Conservation (phyloP, 805 yeast genomes). For the Candida koratica region DNA sequence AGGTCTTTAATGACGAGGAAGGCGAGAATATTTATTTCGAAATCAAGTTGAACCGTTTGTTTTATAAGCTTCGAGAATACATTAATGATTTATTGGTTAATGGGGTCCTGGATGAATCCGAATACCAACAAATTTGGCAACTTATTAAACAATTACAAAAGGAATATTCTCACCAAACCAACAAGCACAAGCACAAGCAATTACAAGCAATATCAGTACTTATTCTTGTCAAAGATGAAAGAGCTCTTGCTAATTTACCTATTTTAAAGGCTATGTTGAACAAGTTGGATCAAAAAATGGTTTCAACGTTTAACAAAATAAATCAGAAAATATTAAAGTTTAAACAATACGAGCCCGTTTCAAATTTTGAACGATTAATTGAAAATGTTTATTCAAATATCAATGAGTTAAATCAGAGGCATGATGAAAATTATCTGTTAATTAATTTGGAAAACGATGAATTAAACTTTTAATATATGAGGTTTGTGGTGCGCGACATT, state of each 20-base stretch:
- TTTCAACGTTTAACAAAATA: constrained; percentile 19
- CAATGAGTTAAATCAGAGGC: constrained; percentile 23
- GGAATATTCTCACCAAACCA: constrained; percentile 14
- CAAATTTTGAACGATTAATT: constrained; percentile 32
- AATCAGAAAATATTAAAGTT: constrained; percentile 23
- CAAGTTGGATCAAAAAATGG: constrained; percentile 16
- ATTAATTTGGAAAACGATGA: constrained; percentile 37
- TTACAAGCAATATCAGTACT: constrained; percentile 22
- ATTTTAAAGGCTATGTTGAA: constrained; percentile 17
- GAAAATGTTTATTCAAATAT: constrained; percentile 30
- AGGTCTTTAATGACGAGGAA: constrained; percentile 11
- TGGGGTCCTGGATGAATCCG: constrained; percentile 15
- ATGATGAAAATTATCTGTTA: constrained; percentile 33
- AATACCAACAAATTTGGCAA: constrained; percentile 16
- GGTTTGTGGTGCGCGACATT: too few relatives aligned
- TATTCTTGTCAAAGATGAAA: constrained; percentile 20
- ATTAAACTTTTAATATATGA: constrained; percentile 6
- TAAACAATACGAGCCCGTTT: constrained; percentile 22
- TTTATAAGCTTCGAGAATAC: constrained; percentile 20
- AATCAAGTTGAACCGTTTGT: constrained; percentile 23
- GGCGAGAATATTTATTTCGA: constrained; percentile 21
- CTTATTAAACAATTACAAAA: constrained; percentile 19
- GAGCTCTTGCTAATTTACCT: constrained; percentile 22
- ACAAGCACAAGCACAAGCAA: constrained; percentile 4
- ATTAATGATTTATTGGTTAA: constrained; percentile 9